phyloP scores from a whole-genome alignment of 768 basidiomycete species.

The Tylopilus subfusipes region DNA sequence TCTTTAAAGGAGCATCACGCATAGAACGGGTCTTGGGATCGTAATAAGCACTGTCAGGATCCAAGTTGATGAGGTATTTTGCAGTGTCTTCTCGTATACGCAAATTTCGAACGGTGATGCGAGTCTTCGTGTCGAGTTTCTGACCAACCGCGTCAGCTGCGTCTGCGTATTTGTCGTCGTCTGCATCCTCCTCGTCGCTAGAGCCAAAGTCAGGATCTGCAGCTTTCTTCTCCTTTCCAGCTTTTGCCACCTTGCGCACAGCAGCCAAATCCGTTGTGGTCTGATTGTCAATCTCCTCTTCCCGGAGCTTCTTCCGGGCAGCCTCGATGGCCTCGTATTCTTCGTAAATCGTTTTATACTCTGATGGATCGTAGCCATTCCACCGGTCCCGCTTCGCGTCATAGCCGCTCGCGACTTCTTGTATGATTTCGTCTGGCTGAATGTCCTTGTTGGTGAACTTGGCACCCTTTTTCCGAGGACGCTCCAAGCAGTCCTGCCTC shows the following conservation, averaged over 20 bases:
- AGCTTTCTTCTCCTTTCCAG: conserved; percentile 66
- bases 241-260: conserved; percentile 93
- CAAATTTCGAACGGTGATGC: conserved; percentile 96
- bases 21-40: conserved; percentile 99
- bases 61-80: conserved; percentile 96
- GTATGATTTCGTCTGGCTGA: conserved; percentile 85
- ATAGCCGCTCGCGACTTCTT: conserved; percentile 73
- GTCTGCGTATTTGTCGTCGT: conserved; percentile 98
- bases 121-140: conserved; percentile 96
- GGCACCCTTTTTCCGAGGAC: conserved; percentile 94
- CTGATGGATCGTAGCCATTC: conserved; percentile 94
- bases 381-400: conserved; percentile 96
- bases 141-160: conserved; percentile 97
- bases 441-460: conserved; percentile 90
- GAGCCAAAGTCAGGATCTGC: conserved; percentile 93
- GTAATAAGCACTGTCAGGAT: conserved; percentile 94
- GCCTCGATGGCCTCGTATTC: conserved; percentile 93
- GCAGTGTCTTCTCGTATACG: conserved; percentile 99
- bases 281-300: conserved; percentile 98
- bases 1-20: conserved; percentile 89
- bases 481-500: conserved; percentile 87
- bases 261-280: conserved; percentile 89
- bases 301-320: conserved; percentile 83
- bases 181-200: conserved; percentile 92
- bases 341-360: conserved; percentile 84